A percentile compares a stretch with the other conserved stretches of the same genome.
These are phyloP conservation scores for Aegilops tauschii DNA, from an alignment of 176 grass and related monocot genomes.

Conservation along the genomic window DNA sequence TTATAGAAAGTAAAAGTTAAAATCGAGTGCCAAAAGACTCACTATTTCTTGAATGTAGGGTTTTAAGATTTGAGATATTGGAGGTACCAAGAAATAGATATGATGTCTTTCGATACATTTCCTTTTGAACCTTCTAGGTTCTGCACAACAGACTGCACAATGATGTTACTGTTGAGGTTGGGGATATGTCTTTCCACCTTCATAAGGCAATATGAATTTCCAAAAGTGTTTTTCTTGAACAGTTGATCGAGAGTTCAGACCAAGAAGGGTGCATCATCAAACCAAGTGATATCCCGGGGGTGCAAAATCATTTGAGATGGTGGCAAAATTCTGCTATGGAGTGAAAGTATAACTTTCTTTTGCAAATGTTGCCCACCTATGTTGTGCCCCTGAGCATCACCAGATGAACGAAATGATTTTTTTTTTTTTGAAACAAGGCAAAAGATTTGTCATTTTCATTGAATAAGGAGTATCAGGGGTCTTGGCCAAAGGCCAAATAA, in stretches of 20 bases:
- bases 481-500: too few relatives aligned
- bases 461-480: too few relatives aligned
- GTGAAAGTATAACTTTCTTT: conserved; percentile 79
- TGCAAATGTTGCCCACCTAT: conserved; percentile 68
- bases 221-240: conserved; percentile 62
- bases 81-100: too few relatives aligned
- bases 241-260: conserved; percentile 60
- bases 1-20: too few relatives aligned
- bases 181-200: conserved; percentile 95
- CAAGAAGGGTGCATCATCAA: conserved; percentile 56
- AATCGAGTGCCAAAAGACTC: too few relatives aligned
- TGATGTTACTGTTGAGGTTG: conserved; percentile 88
- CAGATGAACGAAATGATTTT: conserved; percentile 76
- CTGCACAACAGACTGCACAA: conserved; percentile 79
- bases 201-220: conserved; percentile 78
- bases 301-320: conserved; percentile 82
- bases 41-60: too few relatives aligned
- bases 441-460: too few relatives aligned
- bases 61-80: too few relatives aligned
- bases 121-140: conserved; percentile 66
- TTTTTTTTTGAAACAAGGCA: background rate
- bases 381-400: conserved; percentile 71
- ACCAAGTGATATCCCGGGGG: conserved; percentile 64
- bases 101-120: too few relatives aligned
- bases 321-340: conserved; percentile 87